A percentile compares a stretch with the other conserved stretches of the same genome.
Conservation (phyloP, 1,284 basidiomycete species). For the Boletus smithii region DNA sequence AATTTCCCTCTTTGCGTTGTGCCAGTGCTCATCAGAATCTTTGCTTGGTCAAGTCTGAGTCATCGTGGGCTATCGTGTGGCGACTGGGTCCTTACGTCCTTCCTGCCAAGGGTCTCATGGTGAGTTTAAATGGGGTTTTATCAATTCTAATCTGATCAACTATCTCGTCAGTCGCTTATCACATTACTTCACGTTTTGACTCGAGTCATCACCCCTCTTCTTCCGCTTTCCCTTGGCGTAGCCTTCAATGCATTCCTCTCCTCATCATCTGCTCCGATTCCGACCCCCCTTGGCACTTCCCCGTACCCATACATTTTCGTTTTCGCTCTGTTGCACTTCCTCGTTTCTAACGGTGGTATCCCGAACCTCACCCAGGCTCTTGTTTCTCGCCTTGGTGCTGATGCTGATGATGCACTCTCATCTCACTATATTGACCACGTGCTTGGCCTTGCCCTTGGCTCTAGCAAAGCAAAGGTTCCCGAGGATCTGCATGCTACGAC, state of each 20-base stretch:
- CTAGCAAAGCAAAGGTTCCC: conserved; percentile 6
- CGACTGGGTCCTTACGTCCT: conserved; percentile 22
- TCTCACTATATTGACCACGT: conserved; percentile 77
- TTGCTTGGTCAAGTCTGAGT: conserved; percentile 10
- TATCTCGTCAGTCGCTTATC: conserved; percentile 51
- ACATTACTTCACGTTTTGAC: conserved; percentile 66
- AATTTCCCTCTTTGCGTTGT: not conserved
- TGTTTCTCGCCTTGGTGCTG: conserved; percentile 86
- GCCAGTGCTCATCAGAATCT: not conserved
- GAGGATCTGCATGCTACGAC: conserved; percentile 76
- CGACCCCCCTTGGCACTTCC: conserved; percentile 39
- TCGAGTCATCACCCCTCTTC: conserved; percentile 71
- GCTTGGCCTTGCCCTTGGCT: conserved; percentile 80
- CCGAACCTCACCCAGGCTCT: conserved; percentile 65
- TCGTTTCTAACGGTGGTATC: conserved; percentile 71
- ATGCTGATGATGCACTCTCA: conserved; percentile 78
- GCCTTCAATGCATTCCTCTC: conserved; percentile 61
- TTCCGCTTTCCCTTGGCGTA: conserved; percentile 72
- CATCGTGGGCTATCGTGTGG: conserved; percentile 20
- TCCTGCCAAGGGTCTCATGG: conserved; percentile 23
- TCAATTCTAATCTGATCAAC: conserved; percentile 9
- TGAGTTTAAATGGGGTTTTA: conserved; percentile 8
- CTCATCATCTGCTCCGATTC: conserved; percentile 16
- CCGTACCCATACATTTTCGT: conserved; percentile 62
- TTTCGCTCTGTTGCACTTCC: conserved; percentile 62